These are phyloP conservation scores for Rhodotorula sp. DNA, from an alignment of 1,284 basidiomycete species.

Conservation along the genomic window DNA sequence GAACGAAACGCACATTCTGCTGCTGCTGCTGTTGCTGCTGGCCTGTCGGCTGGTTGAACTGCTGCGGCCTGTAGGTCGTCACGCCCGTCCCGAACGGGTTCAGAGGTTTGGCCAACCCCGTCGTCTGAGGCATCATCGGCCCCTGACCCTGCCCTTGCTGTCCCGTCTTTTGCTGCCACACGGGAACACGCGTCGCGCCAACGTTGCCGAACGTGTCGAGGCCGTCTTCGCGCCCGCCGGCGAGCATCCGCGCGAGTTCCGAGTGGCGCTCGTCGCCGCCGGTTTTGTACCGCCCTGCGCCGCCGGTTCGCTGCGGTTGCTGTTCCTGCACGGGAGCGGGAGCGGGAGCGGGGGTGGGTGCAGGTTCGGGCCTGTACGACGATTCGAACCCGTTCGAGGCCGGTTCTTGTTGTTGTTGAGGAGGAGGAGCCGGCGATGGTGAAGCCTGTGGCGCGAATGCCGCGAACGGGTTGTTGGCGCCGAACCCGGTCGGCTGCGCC, in stretches of 20 bases:
- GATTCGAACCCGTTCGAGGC: conserved; percentile 23
- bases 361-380: conserved; percentile 23
- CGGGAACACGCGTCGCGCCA: conserved; percentile 62
- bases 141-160: conserved; percentile 16
- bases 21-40: conserved; percentile 31
- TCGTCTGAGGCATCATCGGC: conserved; percentile 30
- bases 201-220: conserved; percentile 91
- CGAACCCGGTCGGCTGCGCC: conserved; percentile 62
- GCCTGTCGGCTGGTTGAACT: conserved; percentile 34
- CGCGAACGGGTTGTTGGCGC: conserved; percentile 94
- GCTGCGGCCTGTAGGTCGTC: conserved; percentile 23
- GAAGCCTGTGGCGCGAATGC: conserved; percentile 40
- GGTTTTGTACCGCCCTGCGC: conserved; percentile 38
- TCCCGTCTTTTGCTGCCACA: conserved; percentile 35
- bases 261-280: conserved; percentile 66
- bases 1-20: conserved; percentile 17
- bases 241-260: conserved; percentile 74
- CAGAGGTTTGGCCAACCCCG: conserved; percentile 31
- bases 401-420: conserved; percentile 7
- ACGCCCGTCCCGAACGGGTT: conserved; percentile 30
- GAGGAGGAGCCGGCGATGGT: conserved; percentile 7
- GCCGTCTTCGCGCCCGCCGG: conserved; percentile 67
- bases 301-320: conserved; percentile 30
- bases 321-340: conserved; percentile 40
- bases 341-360: conserved; percentile 36